A percentile compares a stretch with the other conserved stretches of the same genome.
Evolutionary conservation across 495 filamentous ascomycete species (phyloP).

Genomic region (Talaromyces trachyspermus): DNA sequence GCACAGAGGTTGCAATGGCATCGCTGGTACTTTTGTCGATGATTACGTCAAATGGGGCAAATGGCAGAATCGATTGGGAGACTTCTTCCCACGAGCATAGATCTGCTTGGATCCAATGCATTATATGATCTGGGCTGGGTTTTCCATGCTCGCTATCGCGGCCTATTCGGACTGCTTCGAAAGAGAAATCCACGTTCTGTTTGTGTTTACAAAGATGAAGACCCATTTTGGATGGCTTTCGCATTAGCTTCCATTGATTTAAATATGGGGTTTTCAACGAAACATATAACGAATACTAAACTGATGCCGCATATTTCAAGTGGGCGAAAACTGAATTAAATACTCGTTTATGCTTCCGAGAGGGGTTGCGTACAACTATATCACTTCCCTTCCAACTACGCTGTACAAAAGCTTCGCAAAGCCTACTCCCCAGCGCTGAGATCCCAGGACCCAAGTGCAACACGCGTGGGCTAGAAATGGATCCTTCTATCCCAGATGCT

Average conservation of each 20-base stretch:
- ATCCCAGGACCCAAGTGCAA: conserved; percentile 37
- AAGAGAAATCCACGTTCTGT: conserved; percentile 39
- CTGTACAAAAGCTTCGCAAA: conserved; percentile 24
- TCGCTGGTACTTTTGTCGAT: conserved; percentile 40
- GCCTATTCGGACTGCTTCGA: conserved; percentile 34
- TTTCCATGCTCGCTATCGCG: conserved; percentile 18
- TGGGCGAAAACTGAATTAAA: not conserved
- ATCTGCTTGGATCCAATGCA: conserved; percentile 32
- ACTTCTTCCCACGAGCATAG: conserved; percentile 31
- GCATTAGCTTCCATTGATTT: too few relatives aligned
- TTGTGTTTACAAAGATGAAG: not conserved
- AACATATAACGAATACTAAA: too few relatives aligned
- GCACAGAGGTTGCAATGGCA: conserved; percentile 28
- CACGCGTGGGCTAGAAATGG: conserved; percentile 15
- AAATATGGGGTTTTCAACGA: too few relatives aligned
- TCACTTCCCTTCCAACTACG: conserved; percentile 25
- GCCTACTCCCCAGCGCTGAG: conserved; percentile 27
- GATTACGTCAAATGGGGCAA: conserved; percentile 32
- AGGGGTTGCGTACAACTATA: conserved; percentile 26
- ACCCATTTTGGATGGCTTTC: too few relatives aligned
- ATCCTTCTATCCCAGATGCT: not conserved
- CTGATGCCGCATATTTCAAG: not conserved
- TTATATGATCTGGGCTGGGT: conserved; percentile 13
- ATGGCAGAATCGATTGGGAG: conserved; percentile 11
- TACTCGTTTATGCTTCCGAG: not conserved